phyloP scores from a whole-genome alignment of 768 basidiomycete genomes.

The Macrolepiota dolichaula region DNA sequence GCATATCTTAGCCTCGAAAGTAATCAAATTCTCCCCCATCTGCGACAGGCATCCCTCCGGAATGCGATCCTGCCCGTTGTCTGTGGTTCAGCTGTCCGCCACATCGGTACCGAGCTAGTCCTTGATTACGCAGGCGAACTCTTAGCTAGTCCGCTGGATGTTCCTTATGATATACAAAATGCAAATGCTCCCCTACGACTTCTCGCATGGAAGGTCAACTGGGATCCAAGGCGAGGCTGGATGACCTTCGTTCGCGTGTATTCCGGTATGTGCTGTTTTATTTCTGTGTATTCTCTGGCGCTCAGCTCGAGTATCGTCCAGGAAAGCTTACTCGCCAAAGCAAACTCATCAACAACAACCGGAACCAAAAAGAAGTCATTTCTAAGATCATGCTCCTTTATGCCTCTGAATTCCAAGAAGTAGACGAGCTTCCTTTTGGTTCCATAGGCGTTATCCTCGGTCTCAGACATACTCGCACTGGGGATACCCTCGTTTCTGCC shows the following conservation, averaged over 20 bases:
- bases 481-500: slow-evolving; percentile 73
- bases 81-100: slow-evolving; percentile 78
- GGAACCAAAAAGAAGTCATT: slow-evolving; percentile 67
- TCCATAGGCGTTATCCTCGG: slow-evolving; percentile 84
- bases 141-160: slow-evolving; percentile 74
- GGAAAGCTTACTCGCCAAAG: slow-evolving; percentile 68
- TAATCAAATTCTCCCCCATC: slow-evolving; percentile 51
- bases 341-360: slow-evolving; percentile 58
- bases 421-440: slow-evolving; percentile 76
- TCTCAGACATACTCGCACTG: slow-evolving; percentile 80
- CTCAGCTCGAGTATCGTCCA: slow-evolving; percentile 22
- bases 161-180: slow-evolving; percentile 41
- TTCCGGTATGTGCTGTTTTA: slow-evolving; percentile 52
- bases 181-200: slow-evolving; percentile 51
- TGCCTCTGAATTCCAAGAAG: slow-evolving; percentile 72
- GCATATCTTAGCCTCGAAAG: slow-evolving; percentile 63
- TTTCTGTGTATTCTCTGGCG: not conserved
- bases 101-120: slow-evolving; percentile 77
- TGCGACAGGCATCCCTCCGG: slow-evolving; percentile 64
- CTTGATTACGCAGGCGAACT: slow-evolving; percentile 83
- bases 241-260: slow-evolving; percentile 92
- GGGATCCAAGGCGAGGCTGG: slow-evolving; percentile 83
- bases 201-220: slow-evolving; percentile 86
- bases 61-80: slow-evolving; percentile 74
- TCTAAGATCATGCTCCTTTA: slow-evolving; percentile 78